Evolutionary conservation across 1,284 basidiomycete species (phyloP), one percentile per base, ranked within the genome.

Genomic region (Irpex lacteus): DNA sequence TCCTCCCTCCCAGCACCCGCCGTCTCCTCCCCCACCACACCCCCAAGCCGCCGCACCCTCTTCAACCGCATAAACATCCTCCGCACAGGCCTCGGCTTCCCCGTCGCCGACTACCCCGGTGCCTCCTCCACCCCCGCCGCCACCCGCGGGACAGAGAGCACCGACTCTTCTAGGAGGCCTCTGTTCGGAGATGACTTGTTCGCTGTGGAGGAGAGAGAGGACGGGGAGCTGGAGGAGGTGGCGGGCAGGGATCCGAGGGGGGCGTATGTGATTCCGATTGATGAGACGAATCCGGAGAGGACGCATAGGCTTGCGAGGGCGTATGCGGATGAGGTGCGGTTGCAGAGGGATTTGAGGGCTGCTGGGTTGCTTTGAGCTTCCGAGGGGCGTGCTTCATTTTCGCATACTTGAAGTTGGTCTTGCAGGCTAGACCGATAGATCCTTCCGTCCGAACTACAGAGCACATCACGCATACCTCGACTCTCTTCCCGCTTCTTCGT

Each of bases 301-400:
- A 79, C 77, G 61, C 77, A 77, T 40, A 73, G 78, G 56, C 70
- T 84, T 36, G 78, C 78, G 59, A 78, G 81, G 60, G 84, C 82
- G n/a, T 70, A 86, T 19, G 80, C 76, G 65, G 80, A 80, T 63
- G 87, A 90, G 67, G 80, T 81, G 64, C 80, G 84, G 65, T 73
- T 91, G 68, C 83, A 86, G 65, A 76, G 79, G 5, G 86, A 87
- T 70, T 75, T 91, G 68, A 81, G 87, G 62, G 81, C 80, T 47
- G 89, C 88, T n/a, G 90, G 89, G 44, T 77, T 90, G 63, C 67
- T 90, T 36, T 91, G 70, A 78, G 21, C 13, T 18, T n/a, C 9
- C 3, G 50, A 52, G 50, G 50, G 50, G 13, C 19, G 50, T n/a
- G 9, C 7, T 26, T 26, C 3, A 7, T 19, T 7, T 18, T 52